Evolutionary conservation across 768 basidiomycete genomes (phyloP).

Genomic region (Russula foetens): DNA sequence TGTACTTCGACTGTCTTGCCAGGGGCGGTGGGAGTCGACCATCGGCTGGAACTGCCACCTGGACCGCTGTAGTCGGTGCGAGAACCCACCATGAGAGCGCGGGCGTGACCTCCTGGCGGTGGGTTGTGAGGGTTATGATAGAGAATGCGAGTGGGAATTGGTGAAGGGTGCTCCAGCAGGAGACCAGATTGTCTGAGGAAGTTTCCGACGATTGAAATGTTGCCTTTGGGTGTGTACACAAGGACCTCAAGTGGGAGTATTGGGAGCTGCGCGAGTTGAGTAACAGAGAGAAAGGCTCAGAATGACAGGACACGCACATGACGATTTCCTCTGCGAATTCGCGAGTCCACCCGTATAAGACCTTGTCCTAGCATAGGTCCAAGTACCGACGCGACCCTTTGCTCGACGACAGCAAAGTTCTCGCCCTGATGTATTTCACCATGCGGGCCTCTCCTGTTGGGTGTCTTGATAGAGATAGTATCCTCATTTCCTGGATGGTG

Average conservation of each 20-base stretch:
- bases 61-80: constrained; percentile 35
- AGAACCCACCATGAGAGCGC: constrained; percentile 33
- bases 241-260: constrained; percentile 80
- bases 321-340: constrained; percentile 54
- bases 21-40: constrained; percentile 47
- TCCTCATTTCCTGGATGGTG: constrained; percentile 42
- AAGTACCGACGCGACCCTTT: constrained; percentile 69
- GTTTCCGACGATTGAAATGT: constrained; percentile 75
- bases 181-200: constrained; percentile 61
- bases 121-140: constrained; percentile 90
- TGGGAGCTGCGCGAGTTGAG: constrained; percentile 46
- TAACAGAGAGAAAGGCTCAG: constrained; percentile 17
- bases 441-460: constrained; percentile 39
- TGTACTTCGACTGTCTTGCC: constrained; percentile 87
- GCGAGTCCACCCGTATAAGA: constrained; percentile 71
- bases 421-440: constrained; percentile 56
- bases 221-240: constrained; percentile 90
- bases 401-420: constrained; percentile 77
- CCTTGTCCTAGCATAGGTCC: constrained; percentile 83
- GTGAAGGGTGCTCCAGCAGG: constrained; percentile 72
- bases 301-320: constrained; percentile 41
- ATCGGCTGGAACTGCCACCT: constrained; percentile 36
- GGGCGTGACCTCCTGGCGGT: constrained; percentile 57
- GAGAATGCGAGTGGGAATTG: constrained; percentile 46
- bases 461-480: constrained; percentile 72